Evolutionary conservation across 2,329 filamentous ascomycete species (phyloP).

Genomic region (Pseudogymnoascus sp.): DNA sequence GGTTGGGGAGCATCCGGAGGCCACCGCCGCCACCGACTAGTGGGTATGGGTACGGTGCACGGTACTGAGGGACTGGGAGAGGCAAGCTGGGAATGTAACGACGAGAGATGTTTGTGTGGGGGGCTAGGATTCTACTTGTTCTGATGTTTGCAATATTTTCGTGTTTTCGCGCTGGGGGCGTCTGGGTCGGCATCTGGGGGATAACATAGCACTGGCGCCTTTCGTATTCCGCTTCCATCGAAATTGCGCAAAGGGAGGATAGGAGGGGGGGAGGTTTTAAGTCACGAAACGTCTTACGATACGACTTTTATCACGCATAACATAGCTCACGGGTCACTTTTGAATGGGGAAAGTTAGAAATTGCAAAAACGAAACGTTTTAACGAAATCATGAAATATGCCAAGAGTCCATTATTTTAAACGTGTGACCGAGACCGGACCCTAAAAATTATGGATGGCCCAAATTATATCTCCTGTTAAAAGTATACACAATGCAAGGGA

Average conservation of each 20-base stretch:
- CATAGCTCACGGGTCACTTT: conserved; percentile 5
- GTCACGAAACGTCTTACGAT: not conserved
- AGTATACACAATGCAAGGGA: conserved; percentile 7
- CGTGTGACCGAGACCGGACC: conserved; percentile 2
- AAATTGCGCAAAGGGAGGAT: not conserved
- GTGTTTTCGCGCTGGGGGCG: not conserved
- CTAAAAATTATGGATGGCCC: conserved; percentile 9
- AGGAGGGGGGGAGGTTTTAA: not conserved
- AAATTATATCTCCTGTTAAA: conserved; percentile 6
- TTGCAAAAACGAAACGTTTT: not conserved
- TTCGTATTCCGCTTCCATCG: not conserved
- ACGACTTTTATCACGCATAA: conserved; percentile 5
- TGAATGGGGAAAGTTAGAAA: not conserved
- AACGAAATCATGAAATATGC: conserved; percentile 7
- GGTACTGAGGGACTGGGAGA: not conserved
- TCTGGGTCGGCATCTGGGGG: not conserved
- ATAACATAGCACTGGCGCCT: conserved; percentile 2
- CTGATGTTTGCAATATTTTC: not conserved
- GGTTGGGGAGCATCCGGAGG: not conserved
- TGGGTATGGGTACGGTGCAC: not conserved
- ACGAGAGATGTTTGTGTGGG: not conserved
- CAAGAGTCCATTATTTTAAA: not conserved
- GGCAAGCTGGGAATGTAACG: not conserved
- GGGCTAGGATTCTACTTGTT: not conserved
- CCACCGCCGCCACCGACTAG: not conserved